Evolutionary conservation across 208 protist genomes (phyloP).

Genomic region (Leishmania tarentolae): DNA sequence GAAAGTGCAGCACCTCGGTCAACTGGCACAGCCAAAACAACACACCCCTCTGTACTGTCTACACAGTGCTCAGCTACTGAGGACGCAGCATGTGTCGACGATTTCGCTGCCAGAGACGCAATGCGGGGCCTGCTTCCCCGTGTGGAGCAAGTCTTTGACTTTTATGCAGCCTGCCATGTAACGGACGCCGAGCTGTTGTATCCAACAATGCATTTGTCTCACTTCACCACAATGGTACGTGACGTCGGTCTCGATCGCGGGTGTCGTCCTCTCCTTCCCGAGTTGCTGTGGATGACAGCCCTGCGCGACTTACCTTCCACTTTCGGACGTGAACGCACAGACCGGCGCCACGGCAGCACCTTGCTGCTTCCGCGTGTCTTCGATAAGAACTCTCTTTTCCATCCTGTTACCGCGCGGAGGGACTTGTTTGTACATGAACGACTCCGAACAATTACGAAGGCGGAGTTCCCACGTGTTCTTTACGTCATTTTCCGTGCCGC

Average conservation of each 20-base stretch:
- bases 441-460: conserved; percentile 7
- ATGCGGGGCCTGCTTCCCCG: conserved; percentile 27
- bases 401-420: neutral
- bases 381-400: neutral
- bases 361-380: conserved; percentile 15
- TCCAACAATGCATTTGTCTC: conserved; percentile 45
- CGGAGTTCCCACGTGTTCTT: conserved; percentile 21
- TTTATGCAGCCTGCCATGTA: conserved; percentile 44
- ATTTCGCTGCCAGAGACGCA: neutral
- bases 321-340: neutral
- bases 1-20: neutral
- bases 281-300: conserved; percentile 71
- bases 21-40: neutral
- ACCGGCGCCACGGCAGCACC: conserved; percentile 9
- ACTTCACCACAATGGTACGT: conserved; percentile 56
- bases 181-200: conserved; percentile 33
- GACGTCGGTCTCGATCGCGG: conserved; percentile 41
- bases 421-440: conserved; percentile 43
- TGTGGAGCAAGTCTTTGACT: conserved; percentile 52
- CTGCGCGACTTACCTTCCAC: conserved; percentile 35
- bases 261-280: conserved; percentile 36
- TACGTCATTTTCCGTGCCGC: conserved; percentile 9
- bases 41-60: neutral
- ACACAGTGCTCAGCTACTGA: neutral
- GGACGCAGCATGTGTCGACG: neutral